phyloP scores from a whole-genome alignment of 2,329 filamentous ascomycete species.

The Falciphora oryzae region DNA sequence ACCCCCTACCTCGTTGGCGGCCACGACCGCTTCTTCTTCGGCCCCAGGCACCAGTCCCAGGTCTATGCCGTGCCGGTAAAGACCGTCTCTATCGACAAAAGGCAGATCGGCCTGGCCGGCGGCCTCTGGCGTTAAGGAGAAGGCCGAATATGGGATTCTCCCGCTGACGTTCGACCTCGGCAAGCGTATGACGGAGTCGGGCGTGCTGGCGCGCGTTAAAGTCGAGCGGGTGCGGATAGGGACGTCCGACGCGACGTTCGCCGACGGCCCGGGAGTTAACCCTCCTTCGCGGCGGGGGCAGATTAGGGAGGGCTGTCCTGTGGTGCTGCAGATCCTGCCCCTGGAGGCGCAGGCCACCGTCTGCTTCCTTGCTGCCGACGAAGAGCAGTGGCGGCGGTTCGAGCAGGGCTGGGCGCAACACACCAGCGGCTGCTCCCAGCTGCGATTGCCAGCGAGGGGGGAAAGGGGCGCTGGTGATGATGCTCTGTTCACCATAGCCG shows the following conservation, averaged over 20 bases:
- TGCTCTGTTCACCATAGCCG: background rate
- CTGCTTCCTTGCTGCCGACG: background rate
- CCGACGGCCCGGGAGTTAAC: background rate
- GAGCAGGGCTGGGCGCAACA: background rate
- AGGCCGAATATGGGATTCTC: background rate
- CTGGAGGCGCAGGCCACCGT: background rate
- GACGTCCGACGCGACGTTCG: background rate
- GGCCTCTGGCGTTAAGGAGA: background rate
- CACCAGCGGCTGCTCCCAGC: background rate
- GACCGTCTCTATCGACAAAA: background rate
- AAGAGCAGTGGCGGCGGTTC: background rate
- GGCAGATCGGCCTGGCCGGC: background rate
- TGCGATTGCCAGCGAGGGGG: background rate
- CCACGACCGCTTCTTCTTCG: background rate
- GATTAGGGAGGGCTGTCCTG: background rate
- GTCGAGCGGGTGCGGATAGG: background rate
- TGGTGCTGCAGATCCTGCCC: background rate
- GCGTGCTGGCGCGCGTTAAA: background rate
- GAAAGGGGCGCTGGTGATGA: background rate
- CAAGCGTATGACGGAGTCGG: background rate
- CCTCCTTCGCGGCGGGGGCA: background rate
- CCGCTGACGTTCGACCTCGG: background rate
- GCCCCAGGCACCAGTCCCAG: background rate
- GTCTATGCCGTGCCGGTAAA: constrained; percentile 1
- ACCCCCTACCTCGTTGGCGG: background rate